These are phyloP conservation scores for Trichoderma arundinaceum DNA, from an alignment of 2,329 filamentous ascomycete species.

Conservation along the genomic window DNA sequence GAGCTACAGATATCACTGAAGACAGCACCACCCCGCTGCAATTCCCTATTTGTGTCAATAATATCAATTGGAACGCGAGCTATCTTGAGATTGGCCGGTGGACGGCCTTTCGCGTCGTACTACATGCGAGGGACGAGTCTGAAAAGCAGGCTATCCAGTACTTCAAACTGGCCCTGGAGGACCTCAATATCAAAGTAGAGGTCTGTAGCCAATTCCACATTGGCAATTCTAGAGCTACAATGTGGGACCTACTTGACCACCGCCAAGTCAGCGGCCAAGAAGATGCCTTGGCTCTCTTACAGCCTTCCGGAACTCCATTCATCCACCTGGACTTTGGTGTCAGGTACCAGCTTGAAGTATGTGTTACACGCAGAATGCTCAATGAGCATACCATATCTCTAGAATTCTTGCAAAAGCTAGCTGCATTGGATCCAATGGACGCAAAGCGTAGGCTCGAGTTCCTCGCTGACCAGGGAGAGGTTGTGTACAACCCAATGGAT, in stretches of 20 bases:
- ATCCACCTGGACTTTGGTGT: slow-evolving; percentile 68
- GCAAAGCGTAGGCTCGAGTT: slow-evolving; percentile 76
- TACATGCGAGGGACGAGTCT: slow-evolving; percentile 42
- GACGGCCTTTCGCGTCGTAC: slow-evolving; percentile 59
- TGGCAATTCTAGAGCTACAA: slow-evolving; percentile 34
- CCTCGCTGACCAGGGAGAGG: slow-evolving; percentile 66
- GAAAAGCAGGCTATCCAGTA: slow-evolving; percentile 45
- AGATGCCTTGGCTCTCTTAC: slow-evolving; percentile 42
- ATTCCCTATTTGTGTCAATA: slow-evolving; percentile 31
- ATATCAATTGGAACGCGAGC: neutral
- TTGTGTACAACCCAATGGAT: slow-evolving; percentile 71
- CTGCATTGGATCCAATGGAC: slow-evolving; percentile 48
- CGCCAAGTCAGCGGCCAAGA: slow-evolving; percentile 28
- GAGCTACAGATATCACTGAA: slow-evolving; percentile 54
- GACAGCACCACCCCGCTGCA: slow-evolving; percentile 42
- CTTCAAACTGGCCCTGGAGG: slow-evolving; percentile 63
- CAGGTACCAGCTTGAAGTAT: slow-evolving; percentile 91
- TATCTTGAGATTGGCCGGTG: slow-evolving; percentile 58
- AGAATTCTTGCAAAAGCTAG: slow-evolving; percentile 70
- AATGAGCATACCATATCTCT: slow-evolving; percentile 74
- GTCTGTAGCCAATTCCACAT: slow-evolving; percentile 50
- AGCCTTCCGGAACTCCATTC: slow-evolving; percentile 31
- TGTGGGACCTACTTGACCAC: slow-evolving; percentile 45
- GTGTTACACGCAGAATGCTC: slow-evolving; percentile 78
- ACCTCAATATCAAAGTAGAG: slow-evolving; percentile 72